Percentiles rank a stretch among this genome's conserved stretches.
These are phyloP conservation scores for Globisporangium spinosum DNA, from an alignment of 352 stramenopile genomes.

Conservation along the genomic window DNA sequence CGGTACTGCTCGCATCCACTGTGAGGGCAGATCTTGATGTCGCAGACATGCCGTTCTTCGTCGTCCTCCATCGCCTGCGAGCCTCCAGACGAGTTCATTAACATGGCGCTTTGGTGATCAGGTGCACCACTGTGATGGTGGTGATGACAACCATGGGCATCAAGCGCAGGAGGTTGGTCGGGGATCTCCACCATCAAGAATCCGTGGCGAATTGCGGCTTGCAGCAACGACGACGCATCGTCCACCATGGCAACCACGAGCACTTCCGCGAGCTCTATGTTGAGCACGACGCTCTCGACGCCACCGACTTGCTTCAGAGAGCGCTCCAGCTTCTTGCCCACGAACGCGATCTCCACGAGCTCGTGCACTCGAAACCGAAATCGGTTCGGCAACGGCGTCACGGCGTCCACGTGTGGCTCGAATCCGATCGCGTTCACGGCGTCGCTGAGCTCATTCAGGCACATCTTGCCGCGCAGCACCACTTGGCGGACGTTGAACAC, in stretches of 20 bases:
- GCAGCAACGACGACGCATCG: slow-evolving; percentile 32
- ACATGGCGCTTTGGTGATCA: not conserved
- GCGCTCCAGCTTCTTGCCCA: slow-evolving; percentile 17
- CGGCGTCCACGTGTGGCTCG: slow-evolving; percentile 35
- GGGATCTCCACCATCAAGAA: slow-evolving; percentile 56
- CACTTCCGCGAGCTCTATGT: slow-evolving; percentile 53
- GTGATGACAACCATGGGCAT: not conserved
- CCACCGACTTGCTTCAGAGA: slow-evolving; percentile 45
- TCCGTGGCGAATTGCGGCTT: slow-evolving; percentile 31
- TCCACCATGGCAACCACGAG: slow-evolving; percentile 54
- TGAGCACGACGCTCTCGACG: slow-evolving; percentile 59
- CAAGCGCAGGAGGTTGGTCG: slow-evolving; percentile 14
- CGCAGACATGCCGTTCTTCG: slow-evolving; percentile 45
- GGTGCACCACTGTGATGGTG: not conserved
- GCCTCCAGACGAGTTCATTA: not conserved
- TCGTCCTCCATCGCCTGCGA: slow-evolving; percentile 15
- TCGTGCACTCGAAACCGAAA: slow-evolving; percentile 48
- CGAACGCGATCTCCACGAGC: slow-evolving; percentile 11
- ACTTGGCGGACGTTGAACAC: slow-evolving; percentile 60
- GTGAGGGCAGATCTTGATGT: slow-evolving; percentile 54
- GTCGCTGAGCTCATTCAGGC: slow-evolving; percentile 29
- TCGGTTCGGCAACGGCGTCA: slow-evolving; percentile 38
- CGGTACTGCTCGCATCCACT: slow-evolving; percentile 76
- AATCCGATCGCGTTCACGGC: slow-evolving; percentile 60
- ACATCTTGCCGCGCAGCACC: slow-evolving; percentile 51